Percentiles rank a stretch among this genome's conserved stretches.
Evolutionary conservation across 2,329 filamentous ascomycete genomes (phyloP).

Genomic region (Neofusicoccum laricinum): DNA sequence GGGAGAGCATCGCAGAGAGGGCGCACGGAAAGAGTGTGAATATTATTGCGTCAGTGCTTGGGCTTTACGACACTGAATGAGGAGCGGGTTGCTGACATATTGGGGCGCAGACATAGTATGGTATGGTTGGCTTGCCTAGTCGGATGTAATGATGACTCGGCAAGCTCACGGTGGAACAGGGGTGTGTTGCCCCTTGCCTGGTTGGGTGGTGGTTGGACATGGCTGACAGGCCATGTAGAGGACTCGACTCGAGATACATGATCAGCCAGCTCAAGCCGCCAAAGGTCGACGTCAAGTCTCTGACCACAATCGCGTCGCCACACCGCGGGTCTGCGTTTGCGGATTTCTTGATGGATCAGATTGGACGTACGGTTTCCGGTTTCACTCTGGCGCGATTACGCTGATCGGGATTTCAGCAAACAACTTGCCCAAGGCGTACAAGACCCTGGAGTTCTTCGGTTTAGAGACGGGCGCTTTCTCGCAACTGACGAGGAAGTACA

Average conservation of each 20-base stretch:
- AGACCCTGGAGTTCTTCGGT: conserved; percentile 52
- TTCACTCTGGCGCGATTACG: conserved; percentile 25
- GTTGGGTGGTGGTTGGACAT: not conserved
- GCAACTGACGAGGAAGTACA: conserved; percentile 60
- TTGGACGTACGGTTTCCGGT: conserved; percentile 52
- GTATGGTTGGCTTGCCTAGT: conserved; percentile 24
- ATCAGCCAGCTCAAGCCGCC: conserved; percentile 56
- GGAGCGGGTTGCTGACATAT: not conserved
- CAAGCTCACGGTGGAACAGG: conserved; percentile 30
- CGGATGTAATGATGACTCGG: not conserved
- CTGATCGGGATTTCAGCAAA: conserved; percentile 27
- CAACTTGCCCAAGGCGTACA: conserved; percentile 55
- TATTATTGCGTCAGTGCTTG: conserved; percentile 58
- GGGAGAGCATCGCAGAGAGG: conserved; percentile 50
- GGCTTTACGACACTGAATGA: no score
- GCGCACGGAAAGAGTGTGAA: conserved; percentile 59
- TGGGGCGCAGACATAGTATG: conserved; percentile 53
- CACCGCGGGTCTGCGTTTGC: conserved; percentile 62
- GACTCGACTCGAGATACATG: conserved; percentile 63
- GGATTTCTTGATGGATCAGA: conserved; percentile 58
- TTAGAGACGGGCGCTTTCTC: conserved; percentile 60
- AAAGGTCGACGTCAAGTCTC: conserved; percentile 71
- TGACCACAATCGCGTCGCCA: conserved; percentile 62
- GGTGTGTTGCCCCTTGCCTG: conserved; percentile 22
- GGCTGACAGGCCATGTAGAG: conserved; percentile 38